Percentiles rank a stretch among this genome's conserved stretches.
Conservation (phyloP, 1,284 basidiomycete species). For the Leccinum fuscescens region DNA sequence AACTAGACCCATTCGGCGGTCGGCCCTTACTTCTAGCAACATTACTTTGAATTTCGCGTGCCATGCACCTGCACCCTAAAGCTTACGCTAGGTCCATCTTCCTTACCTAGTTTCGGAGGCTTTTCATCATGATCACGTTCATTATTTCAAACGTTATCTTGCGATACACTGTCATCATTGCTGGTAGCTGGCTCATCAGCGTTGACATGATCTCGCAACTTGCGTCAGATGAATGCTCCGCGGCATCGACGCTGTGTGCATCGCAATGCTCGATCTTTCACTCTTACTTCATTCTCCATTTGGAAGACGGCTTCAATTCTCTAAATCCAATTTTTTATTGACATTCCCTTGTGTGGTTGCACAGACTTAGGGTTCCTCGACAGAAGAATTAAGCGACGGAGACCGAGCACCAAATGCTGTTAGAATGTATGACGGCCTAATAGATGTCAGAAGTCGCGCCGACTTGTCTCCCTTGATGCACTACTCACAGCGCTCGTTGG, state of each 20-base stretch:
- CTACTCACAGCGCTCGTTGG: not conserved
- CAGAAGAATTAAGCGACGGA: not conserved
- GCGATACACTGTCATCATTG: not conserved
- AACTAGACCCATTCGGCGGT: not conserved
- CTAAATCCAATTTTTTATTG: not conserved
- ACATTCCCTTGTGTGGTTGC: not conserved
- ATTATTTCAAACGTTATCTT: not conserved
- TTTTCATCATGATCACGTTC: not conserved
- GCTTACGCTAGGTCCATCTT: not conserved
- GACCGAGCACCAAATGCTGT: not conserved
- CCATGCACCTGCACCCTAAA: not conserved
- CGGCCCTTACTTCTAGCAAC: constrained; percentile 1
- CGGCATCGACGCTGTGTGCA: not conserved
- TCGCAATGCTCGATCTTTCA: not conserved
- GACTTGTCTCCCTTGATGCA: not conserved
- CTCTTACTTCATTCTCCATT: constrained; percentile 1
- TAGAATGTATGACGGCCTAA: not conserved
- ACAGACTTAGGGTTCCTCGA: not conserved
- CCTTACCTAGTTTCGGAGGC: not conserved
- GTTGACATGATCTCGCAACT: not conserved
- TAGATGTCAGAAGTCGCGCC: not conserved
- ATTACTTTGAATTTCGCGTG: not conserved
- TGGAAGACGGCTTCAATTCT: not conserved
- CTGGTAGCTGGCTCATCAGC: not conserved
- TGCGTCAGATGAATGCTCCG: not conserved